Conservation (phyloP, 2,329 filamentous ascomycete genomes). For the Epichloe baconii region DNA sequence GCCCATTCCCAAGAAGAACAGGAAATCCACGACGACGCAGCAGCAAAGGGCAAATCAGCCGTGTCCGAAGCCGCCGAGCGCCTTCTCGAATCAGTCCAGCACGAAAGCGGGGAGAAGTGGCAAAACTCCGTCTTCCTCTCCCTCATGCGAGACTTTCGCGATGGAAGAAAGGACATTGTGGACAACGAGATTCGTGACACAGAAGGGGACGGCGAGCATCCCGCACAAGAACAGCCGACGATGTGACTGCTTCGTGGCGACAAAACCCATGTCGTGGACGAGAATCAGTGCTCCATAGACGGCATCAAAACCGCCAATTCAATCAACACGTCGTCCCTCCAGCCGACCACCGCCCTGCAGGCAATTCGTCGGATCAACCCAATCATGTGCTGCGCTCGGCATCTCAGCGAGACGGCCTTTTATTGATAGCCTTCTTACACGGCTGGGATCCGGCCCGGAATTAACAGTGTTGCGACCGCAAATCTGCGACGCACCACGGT, state of each 20-base stretch:
- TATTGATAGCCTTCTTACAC: constrained; percentile 4
- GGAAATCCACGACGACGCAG: constrained; percentile 5
- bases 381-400: constrained; percentile 12
- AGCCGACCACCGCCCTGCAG: background rate
- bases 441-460: too few species aligned
- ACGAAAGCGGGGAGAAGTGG: constrained; percentile 33
- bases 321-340: background rate
- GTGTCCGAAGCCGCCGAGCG: constrained; percentile 30
- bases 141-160: constrained; percentile 32
- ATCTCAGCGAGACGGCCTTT: constrained; percentile 13
- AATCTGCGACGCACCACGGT: too few species aligned
- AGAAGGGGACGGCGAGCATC: constrained; percentile 7
- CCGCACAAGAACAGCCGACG: background rate
- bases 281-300: background rate
- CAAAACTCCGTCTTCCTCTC: constrained; percentile 32
- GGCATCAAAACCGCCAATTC: background rate
- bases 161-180: constrained; percentile 30
- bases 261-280: background rate
- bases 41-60: constrained; percentile 19
- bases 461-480: too few species aligned
- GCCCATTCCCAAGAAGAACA: constrained; percentile 8
- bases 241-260: constrained; percentile 6
- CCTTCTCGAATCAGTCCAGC: constrained; percentile 29
- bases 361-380: background rate
- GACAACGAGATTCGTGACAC: constrained; percentile 27